These are phyloP conservation scores for Linnemannia elongata DNA, from an alignment of 192 early-diverging fungal genomes.

Conservation along the genomic window DNA sequence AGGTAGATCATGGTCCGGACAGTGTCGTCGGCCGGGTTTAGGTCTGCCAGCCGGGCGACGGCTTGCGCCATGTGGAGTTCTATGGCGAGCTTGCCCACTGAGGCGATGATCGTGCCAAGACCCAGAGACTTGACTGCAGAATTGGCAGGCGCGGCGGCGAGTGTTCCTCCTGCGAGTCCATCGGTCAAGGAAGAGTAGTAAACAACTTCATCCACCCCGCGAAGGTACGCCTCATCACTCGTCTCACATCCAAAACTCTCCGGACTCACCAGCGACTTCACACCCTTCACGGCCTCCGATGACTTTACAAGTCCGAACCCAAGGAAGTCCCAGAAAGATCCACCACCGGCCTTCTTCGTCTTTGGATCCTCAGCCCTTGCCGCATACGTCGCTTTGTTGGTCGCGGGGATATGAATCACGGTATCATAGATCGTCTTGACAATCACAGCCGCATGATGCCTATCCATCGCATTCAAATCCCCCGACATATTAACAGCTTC, in stretches of 20 bases:
- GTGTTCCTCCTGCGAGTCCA: constrained; percentile 23
- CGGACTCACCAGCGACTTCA: constrained; percentile 10
- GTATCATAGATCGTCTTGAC: constrained; percentile 26
- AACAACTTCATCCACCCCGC: constrained; percentile 19
- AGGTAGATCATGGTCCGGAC: constrained; percentile 29
- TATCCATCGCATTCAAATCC: constrained; percentile 3
- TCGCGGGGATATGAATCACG: constrained; percentile 11
- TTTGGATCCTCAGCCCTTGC: background rate
- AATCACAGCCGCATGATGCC: constrained; percentile 6
- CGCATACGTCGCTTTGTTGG: constrained; percentile 3
- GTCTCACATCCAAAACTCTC: constrained; percentile 8
- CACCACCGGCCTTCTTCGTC: background rate
- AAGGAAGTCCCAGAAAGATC: constrained; percentile 15
- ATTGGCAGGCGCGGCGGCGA: constrained; percentile 2
- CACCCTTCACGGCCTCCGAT: constrained; percentile 2
- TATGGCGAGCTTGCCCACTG: constrained; percentile 26
- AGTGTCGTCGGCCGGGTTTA: constrained; percentile 10
- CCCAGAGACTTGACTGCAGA: constrained; percentile 18
- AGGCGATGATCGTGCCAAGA: constrained; percentile 20
- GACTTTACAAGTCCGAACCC: constrained; percentile 25
- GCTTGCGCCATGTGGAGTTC: constrained; percentile 37
- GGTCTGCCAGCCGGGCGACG: constrained; percentile 22
- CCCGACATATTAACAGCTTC: background rate
- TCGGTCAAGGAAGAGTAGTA: constrained; percentile 34
- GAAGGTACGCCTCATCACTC: constrained; percentile 8